These are phyloP conservation scores for Kluyveromyces marxianus DNA, from an alignment of 1,139 yeast species.

Conservation along the genomic window DNA sequence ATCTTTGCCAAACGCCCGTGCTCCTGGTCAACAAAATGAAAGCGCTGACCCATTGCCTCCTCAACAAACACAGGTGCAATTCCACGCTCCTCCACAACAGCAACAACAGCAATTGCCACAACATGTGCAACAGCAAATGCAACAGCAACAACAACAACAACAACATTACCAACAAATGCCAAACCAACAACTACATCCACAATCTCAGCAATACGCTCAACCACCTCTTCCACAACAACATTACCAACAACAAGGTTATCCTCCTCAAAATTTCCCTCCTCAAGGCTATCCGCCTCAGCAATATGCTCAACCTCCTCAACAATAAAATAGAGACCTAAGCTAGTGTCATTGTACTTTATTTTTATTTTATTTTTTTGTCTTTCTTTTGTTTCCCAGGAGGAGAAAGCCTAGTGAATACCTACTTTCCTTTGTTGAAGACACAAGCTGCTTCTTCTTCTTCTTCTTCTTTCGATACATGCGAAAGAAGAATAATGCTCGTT, in stretches of 20 bases:
- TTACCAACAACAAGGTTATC: slow-evolving; percentile 10
- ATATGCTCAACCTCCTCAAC: slow-evolving; percentile 9
- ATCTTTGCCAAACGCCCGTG: slow-evolving; percentile 26
- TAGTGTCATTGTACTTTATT: not conserved
- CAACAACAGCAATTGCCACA: slow-evolving; percentile 18
- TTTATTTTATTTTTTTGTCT: not conserved
- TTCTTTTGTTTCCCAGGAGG: too few relatives aligned
- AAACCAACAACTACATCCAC: slow-evolving; percentile 15
- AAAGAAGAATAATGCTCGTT: too few relatives aligned
- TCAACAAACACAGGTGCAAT: slow-evolving; percentile 23
- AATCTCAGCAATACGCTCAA: slow-evolving; percentile 18
- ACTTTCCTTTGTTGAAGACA: too few relatives aligned
- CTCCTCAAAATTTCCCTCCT: slow-evolving; percentile 6
- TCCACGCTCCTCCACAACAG: slow-evolving; percentile 18
- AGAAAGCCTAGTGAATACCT: too few relatives aligned
- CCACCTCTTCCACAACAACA: slow-evolving; percentile 16
- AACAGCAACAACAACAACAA: slow-evolving; percentile 10
- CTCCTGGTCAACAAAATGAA: slow-evolving; percentile 26
- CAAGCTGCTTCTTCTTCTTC: too few relatives aligned
- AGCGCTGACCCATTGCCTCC: slow-evolving; percentile 17
- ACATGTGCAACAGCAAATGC: slow-evolving; percentile 8
- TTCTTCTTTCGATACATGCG: too few relatives aligned
- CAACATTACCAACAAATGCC: slow-evolving; percentile 14
- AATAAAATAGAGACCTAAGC: not conserved
- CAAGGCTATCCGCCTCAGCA: slow-evolving; percentile 14